phyloP scores from a whole-genome alignment of 257 asterid species.

The Solanum raphanifolium region DNA sequence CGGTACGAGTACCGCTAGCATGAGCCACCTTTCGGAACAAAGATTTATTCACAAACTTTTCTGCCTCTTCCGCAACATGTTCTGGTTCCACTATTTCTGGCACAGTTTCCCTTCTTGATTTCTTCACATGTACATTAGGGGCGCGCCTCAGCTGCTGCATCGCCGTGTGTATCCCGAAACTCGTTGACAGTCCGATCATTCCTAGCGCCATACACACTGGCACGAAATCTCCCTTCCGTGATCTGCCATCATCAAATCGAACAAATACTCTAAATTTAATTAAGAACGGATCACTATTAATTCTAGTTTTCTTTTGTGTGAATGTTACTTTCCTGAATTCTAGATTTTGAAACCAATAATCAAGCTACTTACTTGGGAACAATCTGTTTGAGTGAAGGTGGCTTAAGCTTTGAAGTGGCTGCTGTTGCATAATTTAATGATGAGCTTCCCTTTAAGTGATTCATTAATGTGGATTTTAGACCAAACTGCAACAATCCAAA shows the following conservation, averaged over 20 bases:
- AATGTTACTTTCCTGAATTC: too few relatives aligned
- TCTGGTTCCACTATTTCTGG: conserved; percentile 71
- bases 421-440: conserved; percentile 13
- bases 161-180: conserved; percentile 40
- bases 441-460: conserved; percentile 12
- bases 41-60: conserved; percentile 41
- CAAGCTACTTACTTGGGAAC: conserved; percentile 15
- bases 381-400: conserved; percentile 7
- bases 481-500: conserved; percentile 2
- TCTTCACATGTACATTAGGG: conserved; percentile 51
- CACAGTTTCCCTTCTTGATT: conserved; percentile 49
- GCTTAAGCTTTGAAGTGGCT: conserved; percentile 16
- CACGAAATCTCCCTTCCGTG: conserved; percentile 26
- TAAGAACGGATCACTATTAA: too few relatives aligned
- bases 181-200: conserved; percentile 25
- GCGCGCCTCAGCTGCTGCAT: conserved; percentile 37
- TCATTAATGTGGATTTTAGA: conserved; percentile 1
- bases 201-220: conserved; percentile 49
- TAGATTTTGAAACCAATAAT: too few relatives aligned
- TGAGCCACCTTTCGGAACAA: conserved; percentile 60
- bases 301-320: too few relatives aligned
- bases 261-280: neutral
- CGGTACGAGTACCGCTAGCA: conserved; percentile 13
- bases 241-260: conserved; percentile 14
- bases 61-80: conserved; percentile 31